Percentiles rank a stretch among this genome's conserved stretches.
Conservation (phyloP, 2,329 filamentous ascomycete genomes). For the Hypoxylon sp. region DNA sequence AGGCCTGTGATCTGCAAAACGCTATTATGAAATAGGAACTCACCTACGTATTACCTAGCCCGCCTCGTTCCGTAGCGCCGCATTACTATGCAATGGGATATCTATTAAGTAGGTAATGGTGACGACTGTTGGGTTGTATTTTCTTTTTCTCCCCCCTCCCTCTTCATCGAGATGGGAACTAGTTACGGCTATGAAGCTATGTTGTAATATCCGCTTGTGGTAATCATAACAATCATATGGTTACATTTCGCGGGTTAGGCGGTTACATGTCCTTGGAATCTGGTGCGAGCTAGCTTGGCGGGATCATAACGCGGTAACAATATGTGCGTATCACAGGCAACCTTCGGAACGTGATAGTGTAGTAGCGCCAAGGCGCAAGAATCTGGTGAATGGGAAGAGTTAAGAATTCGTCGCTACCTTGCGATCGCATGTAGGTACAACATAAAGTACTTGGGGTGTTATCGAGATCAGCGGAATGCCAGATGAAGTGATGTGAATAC, state of each 20-base stretch:
- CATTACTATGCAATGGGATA: conserved; percentile 42
- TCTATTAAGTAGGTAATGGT: conserved; percentile 27
- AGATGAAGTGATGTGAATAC: conserved; percentile 44
- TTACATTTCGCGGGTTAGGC: conserved; percentile 32
- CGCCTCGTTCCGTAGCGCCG: conserved; percentile 36
- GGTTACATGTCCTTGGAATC: conserved; percentile 28
- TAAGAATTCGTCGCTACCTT: conserved; percentile 23
- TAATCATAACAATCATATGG: conserved; percentile 33
- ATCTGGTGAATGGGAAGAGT: conserved; percentile 29
- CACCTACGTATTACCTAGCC: conserved; percentile 38
- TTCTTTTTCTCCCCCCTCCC: conserved; percentile 20
- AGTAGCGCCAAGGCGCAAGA: conserved; percentile 41
- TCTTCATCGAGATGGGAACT: conserved; percentile 26
- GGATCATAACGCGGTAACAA: conserved; percentile 39
- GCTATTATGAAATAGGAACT: conserved; percentile 42
- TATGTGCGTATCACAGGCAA: conserved; percentile 30
- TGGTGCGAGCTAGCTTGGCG: conserved; percentile 8
- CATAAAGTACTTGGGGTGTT: conserved; percentile 27
- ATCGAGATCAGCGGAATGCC: conserved; percentile 43
- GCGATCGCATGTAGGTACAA: conserved; percentile 30
- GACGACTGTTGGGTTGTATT: conserved; percentile 38
- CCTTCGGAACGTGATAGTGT: conserved; percentile 45
- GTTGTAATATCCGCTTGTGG: conserved; percentile 27
- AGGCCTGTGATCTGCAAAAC: conserved; percentile 43
- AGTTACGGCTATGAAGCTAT: conserved; percentile 24